These are phyloP conservation scores for Backusella liffmaniae DNA, from an alignment of 192 early-diverging fungal species.

Conservation along the genomic window DNA sequence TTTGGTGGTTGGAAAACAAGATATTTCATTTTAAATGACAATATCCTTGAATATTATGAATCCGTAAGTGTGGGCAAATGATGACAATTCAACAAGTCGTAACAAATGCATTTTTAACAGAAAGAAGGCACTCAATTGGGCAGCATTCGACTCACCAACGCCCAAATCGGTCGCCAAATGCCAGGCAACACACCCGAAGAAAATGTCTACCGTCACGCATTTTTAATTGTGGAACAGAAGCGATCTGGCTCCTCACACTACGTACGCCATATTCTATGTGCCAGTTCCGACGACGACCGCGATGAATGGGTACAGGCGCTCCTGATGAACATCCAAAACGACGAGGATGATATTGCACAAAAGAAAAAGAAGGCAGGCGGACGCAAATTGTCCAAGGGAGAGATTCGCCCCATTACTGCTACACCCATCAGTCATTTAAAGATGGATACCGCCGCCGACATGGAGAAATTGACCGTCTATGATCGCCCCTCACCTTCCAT, in stretches of 20 bases:
- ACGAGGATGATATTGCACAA: neutral
- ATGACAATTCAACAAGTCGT: neutral
- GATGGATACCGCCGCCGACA: slow-evolving; percentile 15
- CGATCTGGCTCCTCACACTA: slow-evolving; percentile 41
- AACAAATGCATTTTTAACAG: neutral
- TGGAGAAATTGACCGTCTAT: slow-evolving; percentile 17
- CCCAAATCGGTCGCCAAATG: slow-evolving; percentile 67
- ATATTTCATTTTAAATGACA: slow-evolving; percentile 75
- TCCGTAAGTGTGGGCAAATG: slow-evolving; percentile 18
- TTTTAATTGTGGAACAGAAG: slow-evolving; percentile 79
- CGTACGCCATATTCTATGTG: slow-evolving; percentile 81
- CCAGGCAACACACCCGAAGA: slow-evolving; percentile 22
- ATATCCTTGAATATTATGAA: slow-evolving; percentile 82
- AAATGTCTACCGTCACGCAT: slow-evolving; percentile 75
- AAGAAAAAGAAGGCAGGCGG: slow-evolving; percentile 6
- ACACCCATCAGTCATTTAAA: slow-evolving; percentile 28
- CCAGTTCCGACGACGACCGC: slow-evolving; percentile 86
- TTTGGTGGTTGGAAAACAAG: slow-evolving; percentile 97
- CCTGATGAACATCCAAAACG: slow-evolving; percentile 36
- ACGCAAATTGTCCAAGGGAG: slow-evolving; percentile 33
- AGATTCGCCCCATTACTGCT: slow-evolving; percentile 25
- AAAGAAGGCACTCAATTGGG: slow-evolving; percentile 72
- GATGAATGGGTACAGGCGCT: slow-evolving; percentile 90
- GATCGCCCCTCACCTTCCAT: slow-evolving; percentile 6
- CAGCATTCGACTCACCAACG: slow-evolving; percentile 74